These are phyloP conservation scores for Sambucus nigra DNA, from an alignment of 129 eudicot genomes.

Conservation along the genomic window DNA sequence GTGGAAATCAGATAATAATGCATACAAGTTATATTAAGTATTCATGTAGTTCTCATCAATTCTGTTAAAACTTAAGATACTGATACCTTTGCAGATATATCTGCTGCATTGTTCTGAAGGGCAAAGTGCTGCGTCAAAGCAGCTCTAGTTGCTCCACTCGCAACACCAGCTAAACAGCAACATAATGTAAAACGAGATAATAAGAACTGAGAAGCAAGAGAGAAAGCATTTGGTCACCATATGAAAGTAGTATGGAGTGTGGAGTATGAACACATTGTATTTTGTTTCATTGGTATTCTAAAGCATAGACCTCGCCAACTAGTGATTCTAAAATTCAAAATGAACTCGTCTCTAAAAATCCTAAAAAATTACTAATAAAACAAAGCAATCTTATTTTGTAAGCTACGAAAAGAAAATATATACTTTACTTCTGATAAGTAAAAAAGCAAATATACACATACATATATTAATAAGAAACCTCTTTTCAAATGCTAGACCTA, in stretches of 20 bases:
- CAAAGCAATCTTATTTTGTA: no score
- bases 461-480: no score
- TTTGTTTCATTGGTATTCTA: no score
- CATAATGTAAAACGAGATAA: conserved; percentile 18
- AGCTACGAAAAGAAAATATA: no score
- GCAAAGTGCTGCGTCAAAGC: conserved; percentile 99
- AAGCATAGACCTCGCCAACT: neutral
- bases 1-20: neutral
- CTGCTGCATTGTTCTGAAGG: conserved; percentile 96
- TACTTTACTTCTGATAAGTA: no score
- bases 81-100: conserved; percentile 93
- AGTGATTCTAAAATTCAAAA: neutral
- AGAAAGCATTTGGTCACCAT: neutral
- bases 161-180: conserved; percentile 81
- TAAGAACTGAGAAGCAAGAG: neutral
- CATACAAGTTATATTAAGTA: neutral
- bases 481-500: no score
- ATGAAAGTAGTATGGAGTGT: no score
- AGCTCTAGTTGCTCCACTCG: conserved; percentile 99
- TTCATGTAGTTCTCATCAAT: neutral
- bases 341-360: no score
- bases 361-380: no score
- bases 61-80: neutral
- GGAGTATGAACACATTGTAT: no score
- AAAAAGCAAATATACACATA: no score